phyloP scores from a whole-genome alignment of 345 rosid species.

The Rhizophora mangle region DNA sequence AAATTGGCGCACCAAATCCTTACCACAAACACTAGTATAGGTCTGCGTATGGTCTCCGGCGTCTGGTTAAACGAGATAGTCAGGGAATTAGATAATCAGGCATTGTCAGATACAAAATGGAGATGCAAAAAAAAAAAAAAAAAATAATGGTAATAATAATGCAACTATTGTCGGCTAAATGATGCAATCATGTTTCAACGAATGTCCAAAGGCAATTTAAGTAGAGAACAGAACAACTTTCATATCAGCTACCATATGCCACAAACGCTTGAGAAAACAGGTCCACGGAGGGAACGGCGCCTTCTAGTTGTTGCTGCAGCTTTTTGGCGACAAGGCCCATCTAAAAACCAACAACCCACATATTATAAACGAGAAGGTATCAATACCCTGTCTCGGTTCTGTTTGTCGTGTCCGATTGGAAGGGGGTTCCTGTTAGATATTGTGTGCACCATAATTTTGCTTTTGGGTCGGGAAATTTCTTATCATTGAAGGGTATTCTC shows the following conservation, averaged over 20 bases:
- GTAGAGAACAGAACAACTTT: background rate
- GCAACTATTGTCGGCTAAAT: slow-evolving; percentile 12
- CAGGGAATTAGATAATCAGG: slow-evolving; percentile 1
- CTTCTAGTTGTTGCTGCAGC: background rate
- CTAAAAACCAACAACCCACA: background rate
- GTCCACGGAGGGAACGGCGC: background rate
- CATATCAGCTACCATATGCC: background rate
- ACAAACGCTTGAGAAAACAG: background rate
- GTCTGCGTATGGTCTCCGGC: background rate
- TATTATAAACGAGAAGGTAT: background rate
- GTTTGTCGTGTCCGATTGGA: too few species aligned
- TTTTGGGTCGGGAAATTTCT: too few species aligned
- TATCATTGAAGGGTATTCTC: too few species aligned
- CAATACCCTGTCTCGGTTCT: too few species aligned
- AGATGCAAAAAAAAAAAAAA: slow-evolving; percentile 16
- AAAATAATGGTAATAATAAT: slow-evolving; percentile 14
- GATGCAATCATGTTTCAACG: background rate
- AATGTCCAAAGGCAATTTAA: background rate
- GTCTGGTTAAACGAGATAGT: background rate
- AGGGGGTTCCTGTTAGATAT: too few species aligned
- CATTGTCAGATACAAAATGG: slow-evolving; percentile 8
- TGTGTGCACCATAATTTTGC: too few species aligned
- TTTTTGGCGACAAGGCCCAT: background rate
- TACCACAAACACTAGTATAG: background rate
- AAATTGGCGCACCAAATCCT: background rate